These are phyloP conservation scores for Cenchrus purpureus DNA, from an alignment of 176 grass and related monocot genomes.

Conservation along the genomic window DNA sequence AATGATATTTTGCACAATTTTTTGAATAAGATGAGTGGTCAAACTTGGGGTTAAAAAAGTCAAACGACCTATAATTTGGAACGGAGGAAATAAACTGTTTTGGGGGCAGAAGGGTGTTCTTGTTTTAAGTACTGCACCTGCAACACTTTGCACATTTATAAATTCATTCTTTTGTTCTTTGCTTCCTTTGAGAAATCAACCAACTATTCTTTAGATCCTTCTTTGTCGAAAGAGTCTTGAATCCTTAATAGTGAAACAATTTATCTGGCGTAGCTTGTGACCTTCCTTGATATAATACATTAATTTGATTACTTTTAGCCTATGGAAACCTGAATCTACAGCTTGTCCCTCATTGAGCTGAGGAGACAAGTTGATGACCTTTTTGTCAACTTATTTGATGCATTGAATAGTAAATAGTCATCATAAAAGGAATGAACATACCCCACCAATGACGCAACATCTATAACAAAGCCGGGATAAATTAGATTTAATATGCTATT, in stretches of 20 bases:
- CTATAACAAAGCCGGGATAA: conserved; percentile 4
- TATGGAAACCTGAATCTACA: conserved; percentile 29
- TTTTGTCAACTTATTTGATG: conserved; percentile 5
- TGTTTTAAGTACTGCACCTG: conserved; percentile 8
- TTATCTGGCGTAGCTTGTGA: conserved; percentile 18
- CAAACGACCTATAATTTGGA: too few species aligned
- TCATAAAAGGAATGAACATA: conserved; percentile 17
- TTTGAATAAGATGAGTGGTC: too few species aligned
- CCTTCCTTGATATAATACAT: conserved; percentile 17
- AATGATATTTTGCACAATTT: too few species aligned
- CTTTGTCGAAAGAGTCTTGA: conserved; percentile 13
- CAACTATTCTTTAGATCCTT: conserved; percentile 7
- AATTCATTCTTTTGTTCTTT: conserved; percentile 15
- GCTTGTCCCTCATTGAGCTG: not conserved
- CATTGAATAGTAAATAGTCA: conserved; percentile 18
- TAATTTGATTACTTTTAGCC: conserved; percentile 16
- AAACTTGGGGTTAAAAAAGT: too few species aligned
- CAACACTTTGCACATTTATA: not conserved
- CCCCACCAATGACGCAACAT: conserved; percentile 6
- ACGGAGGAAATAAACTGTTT: too few species aligned
- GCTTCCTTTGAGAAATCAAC: conserved; percentile 5
- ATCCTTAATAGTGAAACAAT: conserved; percentile 12
- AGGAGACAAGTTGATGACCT: not conserved
- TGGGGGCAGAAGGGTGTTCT: not conserved
- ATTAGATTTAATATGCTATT: not conserved